phyloP scores from a whole-genome alignment of 257 asterid genomes.

The Anisodus acutangulus region DNA sequence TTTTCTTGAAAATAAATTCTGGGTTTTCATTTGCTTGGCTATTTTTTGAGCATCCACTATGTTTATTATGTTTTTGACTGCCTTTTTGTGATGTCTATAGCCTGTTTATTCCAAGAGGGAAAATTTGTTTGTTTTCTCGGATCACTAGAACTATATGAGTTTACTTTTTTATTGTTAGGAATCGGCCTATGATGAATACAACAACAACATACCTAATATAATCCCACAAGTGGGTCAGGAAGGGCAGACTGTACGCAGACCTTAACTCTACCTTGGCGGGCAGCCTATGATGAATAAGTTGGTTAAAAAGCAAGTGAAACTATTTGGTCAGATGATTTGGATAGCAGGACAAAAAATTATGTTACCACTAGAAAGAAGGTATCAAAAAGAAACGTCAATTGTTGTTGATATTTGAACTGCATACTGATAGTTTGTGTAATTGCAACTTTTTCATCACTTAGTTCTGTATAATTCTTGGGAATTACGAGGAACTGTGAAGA shows the following conservation, averaged over 20 bases:
- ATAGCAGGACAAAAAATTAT: neutral
- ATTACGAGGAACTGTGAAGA: neutral
- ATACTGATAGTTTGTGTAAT: neutral
- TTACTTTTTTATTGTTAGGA: neutral
- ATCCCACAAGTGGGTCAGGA: too few species aligned
- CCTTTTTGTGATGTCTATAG: too few species aligned
- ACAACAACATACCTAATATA: too few species aligned
- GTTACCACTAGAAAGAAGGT: neutral
- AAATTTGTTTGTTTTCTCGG: neutral
- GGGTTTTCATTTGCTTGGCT: neutral
- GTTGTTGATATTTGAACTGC: neutral
- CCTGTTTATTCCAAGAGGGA: too few species aligned
- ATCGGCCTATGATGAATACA: too few species aligned
- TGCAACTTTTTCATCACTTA: neutral
- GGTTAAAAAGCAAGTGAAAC: neutral
- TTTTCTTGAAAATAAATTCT: neutral
- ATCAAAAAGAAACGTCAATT: neutral
- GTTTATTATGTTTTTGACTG: neutral
- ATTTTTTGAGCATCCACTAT: neutral
- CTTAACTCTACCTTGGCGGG: too few species aligned
- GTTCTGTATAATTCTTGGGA: neutral
- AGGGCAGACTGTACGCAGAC: too few species aligned
- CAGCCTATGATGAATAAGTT: neutral
- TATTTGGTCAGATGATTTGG: slow-evolving; percentile 12
- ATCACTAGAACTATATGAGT: neutral